Evolutionary conservation across 129 eudicot genomes (phyloP).

Genomic region (Flaveria sonorensis): DNA sequence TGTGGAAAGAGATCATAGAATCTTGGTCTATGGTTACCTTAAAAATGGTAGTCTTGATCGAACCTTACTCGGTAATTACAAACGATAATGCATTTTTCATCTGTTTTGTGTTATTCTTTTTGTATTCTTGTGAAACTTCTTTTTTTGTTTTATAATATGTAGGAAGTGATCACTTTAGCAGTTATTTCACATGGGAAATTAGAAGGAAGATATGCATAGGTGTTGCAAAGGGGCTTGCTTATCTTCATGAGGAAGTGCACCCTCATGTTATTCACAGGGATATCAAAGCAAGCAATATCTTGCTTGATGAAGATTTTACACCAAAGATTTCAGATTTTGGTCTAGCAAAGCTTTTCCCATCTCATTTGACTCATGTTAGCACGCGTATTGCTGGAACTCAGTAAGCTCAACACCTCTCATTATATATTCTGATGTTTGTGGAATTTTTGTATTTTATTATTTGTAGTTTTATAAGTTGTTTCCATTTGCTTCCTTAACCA

Average conservation of each 20-base stretch:
- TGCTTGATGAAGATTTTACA: slow-evolving; percentile 80
- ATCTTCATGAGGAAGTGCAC: slow-evolving; percentile 77
- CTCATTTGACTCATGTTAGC: slow-evolving; percentile 75
- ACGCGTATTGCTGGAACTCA: slow-evolving; percentile 89
- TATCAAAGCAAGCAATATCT: slow-evolving; percentile 88
- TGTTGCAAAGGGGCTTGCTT: slow-evolving; percentile 73
- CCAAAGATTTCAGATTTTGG: slow-evolving; percentile 95
- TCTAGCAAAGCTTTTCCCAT: slow-evolving; percentile 84
- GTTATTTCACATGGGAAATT: slow-evolving; percentile 59
- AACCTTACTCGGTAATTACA: slow-evolving; percentile 68
- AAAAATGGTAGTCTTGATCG: slow-evolving; percentile 85
- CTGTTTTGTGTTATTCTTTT: not conserved
- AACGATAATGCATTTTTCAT: not conserved
- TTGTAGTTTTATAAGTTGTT: not conserved
- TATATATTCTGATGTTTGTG: not conserved
- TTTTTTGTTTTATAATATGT: not conserved
- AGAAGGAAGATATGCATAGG: slow-evolving; percentile 73
- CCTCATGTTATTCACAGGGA: slow-evolving; percentile 90
- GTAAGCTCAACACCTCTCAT: slow-evolving; percentile 49
- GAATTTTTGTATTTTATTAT: not conserved
- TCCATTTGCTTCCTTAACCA: not conserved
- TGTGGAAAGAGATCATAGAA: slow-evolving; percentile 64
- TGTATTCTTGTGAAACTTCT: not conserved
- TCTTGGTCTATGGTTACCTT: slow-evolving; percentile 82
- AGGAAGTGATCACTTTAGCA: slow-evolving; percentile 50